Conservation (phyloP, 2,329 filamentous ascomycete genomes). For the Talaromyces sp. region DNA sequence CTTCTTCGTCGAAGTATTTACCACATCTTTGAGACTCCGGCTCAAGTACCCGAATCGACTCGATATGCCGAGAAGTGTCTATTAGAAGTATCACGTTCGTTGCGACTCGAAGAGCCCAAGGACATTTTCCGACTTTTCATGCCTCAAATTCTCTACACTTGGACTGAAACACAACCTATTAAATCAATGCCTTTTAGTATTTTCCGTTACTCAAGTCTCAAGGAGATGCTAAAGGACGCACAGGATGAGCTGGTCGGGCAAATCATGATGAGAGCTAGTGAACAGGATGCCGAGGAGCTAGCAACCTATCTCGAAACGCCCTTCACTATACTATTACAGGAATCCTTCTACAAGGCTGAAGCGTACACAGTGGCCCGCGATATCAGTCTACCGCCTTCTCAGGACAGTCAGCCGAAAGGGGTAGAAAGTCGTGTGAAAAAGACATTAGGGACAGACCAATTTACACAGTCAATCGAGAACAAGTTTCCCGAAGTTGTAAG, state of each 20-base stretch:
- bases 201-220: conserved; percentile 71
- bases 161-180: conserved; percentile 67
- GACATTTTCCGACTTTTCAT: conserved; percentile 80
- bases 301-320: conserved; percentile 55
- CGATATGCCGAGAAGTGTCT: conserved; percentile 73
- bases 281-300: conserved; percentile 60
- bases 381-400: conserved; percentile 49
- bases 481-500: conserved; percentile 76
- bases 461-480: conserved; percentile 59
- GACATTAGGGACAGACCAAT: conserved; percentile 64
- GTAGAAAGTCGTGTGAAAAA: conserved; percentile 65
- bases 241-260: conserved; percentile 76
- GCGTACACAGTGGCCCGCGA: conserved; percentile 83
- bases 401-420: conserved; percentile 50
- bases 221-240: conserved; percentile 65
- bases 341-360: conserved; percentile 71
- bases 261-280: conserved; percentile 74
- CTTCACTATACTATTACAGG: conserved; percentile 57
- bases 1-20: conserved; percentile 84
- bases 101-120: conserved; percentile 63
- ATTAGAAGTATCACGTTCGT: conserved; percentile 58
- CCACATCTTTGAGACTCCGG: conserved; percentile 88
- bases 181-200: conserved; percentile 76
- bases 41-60: conserved; percentile 62
- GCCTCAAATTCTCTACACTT: conserved; percentile 85